A percentile compares a stretch with the other conserved stretches of the same genome.
Conservation (phyloP, 2,329 filamentous ascomycete genomes). For the Conoideocrella luteorostrata region DNA sequence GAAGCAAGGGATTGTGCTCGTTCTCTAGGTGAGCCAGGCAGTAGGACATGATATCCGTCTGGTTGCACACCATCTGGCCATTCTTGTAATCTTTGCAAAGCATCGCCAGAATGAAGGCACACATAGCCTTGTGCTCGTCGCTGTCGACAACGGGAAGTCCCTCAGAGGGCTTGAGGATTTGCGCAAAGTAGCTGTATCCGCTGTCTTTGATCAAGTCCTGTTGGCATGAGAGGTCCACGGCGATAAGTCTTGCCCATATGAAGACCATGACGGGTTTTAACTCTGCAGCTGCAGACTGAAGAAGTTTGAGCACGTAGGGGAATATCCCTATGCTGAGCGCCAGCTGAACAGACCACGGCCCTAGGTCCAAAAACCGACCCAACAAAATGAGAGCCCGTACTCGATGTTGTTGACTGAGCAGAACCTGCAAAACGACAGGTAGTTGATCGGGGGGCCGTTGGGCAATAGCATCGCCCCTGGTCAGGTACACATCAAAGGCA, state of each 20-base stretch:
- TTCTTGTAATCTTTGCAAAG: conserved; percentile 93
- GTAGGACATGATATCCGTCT: conserved; percentile 81
- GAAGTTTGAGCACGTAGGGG: conserved; percentile 92
- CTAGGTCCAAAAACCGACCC: conserved; percentile 88
- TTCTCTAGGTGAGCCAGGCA: conserved; percentile 81
- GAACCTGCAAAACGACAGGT: conserved; percentile 89
- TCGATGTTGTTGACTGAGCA: conserved; percentile 91
- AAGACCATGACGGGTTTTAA: conserved; percentile 99
- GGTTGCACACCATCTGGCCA: conserved; percentile 85
- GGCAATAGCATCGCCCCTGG: conserved; percentile 70
- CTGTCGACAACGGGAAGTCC: conserved; percentile 79
- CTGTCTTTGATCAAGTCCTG: conserved; percentile 93
- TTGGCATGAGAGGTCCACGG: conserved; percentile 91
- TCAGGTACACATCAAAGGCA: conserved; percentile 92
- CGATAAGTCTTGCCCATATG: conserved; percentile 94
- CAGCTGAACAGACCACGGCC: conserved; percentile 97
- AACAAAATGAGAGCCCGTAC: conserved; percentile 85
- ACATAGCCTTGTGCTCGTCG: conserved; percentile 97
- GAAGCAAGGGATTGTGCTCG: conserved; percentile 76
- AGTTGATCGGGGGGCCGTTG: conserved; percentile 89
- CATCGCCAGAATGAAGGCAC: conserved; percentile 94
- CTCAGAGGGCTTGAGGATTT: conserved; percentile 79
- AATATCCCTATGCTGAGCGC: conserved; percentile 97
- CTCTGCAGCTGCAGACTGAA: conserved; percentile 91
- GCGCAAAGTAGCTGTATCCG: conserved; percentile 93